Percentiles rank a stretch among this genome's conserved stretches.
These are phyloP conservation scores for Zygosaccharomyces lentus DNA, from an alignment of 805 yeast species.

Conservation along the genomic window DNA sequence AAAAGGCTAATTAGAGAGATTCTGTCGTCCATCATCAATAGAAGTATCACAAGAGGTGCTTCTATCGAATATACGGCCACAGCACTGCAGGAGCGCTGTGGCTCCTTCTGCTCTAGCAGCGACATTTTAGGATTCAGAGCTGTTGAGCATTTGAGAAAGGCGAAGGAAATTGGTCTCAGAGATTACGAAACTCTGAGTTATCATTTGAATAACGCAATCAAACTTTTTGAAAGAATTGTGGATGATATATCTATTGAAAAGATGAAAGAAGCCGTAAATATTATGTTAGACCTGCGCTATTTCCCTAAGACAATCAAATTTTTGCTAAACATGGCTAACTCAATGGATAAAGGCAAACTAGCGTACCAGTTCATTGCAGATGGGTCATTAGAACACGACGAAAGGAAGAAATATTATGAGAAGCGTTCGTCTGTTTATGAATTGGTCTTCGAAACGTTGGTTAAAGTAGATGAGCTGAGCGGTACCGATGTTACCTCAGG, in stretches of 20 bases:
- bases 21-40: conserved; percentile 81
- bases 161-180: conserved; percentile 65
- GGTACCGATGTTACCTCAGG: conserved; percentile 33
- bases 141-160: conserved; percentile 82
- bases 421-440: conserved; percentile 60
- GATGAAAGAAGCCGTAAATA: conserved; percentile 71
- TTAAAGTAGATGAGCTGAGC: conserved; percentile 64
- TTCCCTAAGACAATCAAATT: conserved; percentile 84
- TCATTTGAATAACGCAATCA: conserved; percentile 66
- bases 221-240: conserved; percentile 72
- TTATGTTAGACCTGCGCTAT: conserved; percentile 72
- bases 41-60: conserved; percentile 85
- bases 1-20: conserved; percentile 73
- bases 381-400: conserved; percentile 47
- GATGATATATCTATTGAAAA: conserved; percentile 74
- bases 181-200: conserved; percentile 70
- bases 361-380: conserved; percentile 55
- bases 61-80: conserved; percentile 87
- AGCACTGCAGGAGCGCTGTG: conserved; percentile 86
- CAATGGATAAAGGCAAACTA: conserved; percentile 56
- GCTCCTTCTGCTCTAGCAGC: conserved; percentile 87
- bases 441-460: conserved; percentile 68
- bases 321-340: conserved; percentile 68
- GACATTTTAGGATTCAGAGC: conserved; percentile 94
- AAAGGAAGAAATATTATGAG: conserved; percentile 46